phyloP scores from a whole-genome alignment of 306 rosid species.

The Vigna hirtella region DNA sequence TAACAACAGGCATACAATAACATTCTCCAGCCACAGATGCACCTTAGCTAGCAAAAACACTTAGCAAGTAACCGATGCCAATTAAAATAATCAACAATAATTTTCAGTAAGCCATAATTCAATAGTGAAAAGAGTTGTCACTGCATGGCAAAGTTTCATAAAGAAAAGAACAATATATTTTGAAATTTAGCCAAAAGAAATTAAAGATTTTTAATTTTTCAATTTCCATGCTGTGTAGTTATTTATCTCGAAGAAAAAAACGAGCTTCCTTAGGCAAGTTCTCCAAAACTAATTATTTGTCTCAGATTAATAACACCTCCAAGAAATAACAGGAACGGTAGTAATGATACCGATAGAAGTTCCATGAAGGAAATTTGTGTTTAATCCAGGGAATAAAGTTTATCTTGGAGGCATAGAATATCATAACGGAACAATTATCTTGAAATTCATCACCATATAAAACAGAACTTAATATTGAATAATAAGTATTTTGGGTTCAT shows the following conservation, averaged over 20 bases:
- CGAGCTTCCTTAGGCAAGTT: too few relatives aligned
- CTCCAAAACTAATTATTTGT: too few relatives aligned
- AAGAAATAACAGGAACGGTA: too few relatives aligned
- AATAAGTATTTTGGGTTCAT: conserved; percentile 11
- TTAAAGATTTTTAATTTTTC: conserved; percentile 16
- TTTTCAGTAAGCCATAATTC: not conserved
- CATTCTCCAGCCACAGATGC: conserved; percentile 18
- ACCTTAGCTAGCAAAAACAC: conserved; percentile 10
- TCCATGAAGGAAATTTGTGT: too few relatives aligned
- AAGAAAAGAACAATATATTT: not conserved
- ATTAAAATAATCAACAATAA: conserved; percentile 27
- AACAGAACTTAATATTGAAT: not conserved
- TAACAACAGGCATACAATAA: conserved; percentile 12
- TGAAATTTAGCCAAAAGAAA: not conserved
- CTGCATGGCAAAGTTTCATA: conserved; percentile 13
- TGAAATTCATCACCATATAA: not conserved
- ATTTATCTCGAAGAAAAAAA: not conserved
- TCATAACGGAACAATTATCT: not conserved
- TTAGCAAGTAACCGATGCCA: conserved; percentile 11
- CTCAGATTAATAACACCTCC: too few relatives aligned
- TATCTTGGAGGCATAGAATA: too few relatives aligned
- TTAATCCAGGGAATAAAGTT: too few relatives aligned
- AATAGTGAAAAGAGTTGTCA: not conserved
- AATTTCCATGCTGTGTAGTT: conserved; percentile 14
- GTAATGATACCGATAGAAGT: too few relatives aligned